Conservation (phyloP, 495 filamentous ascomycete species). For the Neurospora tetrasperma region DNA sequence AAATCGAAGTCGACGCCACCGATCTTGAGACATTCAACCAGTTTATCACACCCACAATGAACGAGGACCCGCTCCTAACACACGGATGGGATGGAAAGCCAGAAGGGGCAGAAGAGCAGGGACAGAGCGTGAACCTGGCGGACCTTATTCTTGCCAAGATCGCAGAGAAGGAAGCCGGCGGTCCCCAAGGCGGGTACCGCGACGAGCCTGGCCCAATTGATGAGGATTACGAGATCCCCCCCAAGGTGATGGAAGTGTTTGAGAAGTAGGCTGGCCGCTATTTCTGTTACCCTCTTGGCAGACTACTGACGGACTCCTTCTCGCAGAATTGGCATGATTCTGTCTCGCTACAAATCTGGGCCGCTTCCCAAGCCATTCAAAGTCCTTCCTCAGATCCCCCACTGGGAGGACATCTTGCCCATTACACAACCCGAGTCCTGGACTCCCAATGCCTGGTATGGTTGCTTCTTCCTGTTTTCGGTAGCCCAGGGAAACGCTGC, state of each 20-base stretch:
- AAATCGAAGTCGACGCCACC: slow-evolving; percentile 77
- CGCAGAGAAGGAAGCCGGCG: slow-evolving; percentile 73
- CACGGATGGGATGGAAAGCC: slow-evolving; percentile 36
- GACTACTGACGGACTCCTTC: slow-evolving; percentile 1
- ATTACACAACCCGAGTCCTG: slow-evolving; percentile 21
- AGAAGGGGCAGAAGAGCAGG: slow-evolving; percentile 36
- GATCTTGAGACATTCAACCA: slow-evolving; percentile 86
- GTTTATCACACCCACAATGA: slow-evolving; percentile 56
- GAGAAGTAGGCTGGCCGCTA: slow-evolving; percentile 52
- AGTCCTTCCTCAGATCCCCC: slow-evolving; percentile 80
- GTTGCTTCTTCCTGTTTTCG: not conserved
- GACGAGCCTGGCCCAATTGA: slow-evolving; percentile 39
- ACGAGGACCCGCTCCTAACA: slow-evolving; percentile 42
- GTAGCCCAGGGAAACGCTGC: not conserved
- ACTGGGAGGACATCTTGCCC: slow-evolving; percentile 67
- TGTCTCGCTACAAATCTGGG: slow-evolving; percentile 89
- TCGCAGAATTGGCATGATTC: slow-evolving; percentile 67
- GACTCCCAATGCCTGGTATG: slow-evolving; percentile 57
- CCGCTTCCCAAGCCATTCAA: slow-evolving; percentile 96
- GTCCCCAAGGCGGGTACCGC: slow-evolving; percentile 24
- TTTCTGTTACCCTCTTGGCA: slow-evolving; percentile 1
- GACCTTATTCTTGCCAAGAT: slow-evolving; percentile 92
- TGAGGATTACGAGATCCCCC: slow-evolving; percentile 75
- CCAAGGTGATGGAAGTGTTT: slow-evolving; percentile 89
- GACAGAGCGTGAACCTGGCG: slow-evolving; percentile 66